Conservation (phyloP, 805 yeast species). For the Jamesozyma jinghongensis region DNA sequence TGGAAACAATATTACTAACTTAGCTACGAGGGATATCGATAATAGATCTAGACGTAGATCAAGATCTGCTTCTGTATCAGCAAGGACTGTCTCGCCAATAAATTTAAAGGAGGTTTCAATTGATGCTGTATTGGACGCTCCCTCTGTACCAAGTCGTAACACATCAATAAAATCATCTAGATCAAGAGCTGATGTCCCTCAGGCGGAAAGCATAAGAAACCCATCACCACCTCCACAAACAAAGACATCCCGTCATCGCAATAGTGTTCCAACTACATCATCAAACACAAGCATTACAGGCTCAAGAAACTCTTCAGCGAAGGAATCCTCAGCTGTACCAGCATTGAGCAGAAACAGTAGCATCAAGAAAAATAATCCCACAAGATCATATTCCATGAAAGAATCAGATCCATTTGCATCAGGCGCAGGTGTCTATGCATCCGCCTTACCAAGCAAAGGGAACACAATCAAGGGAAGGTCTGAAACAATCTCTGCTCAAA, state of each 20-base stretch:
- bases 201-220: neutral
- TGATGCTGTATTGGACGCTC: conserved; percentile 8
- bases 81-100: neutral
- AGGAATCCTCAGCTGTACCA: neutral
- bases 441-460: conserved; percentile 1
- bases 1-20: no score
- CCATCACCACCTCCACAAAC: neutral
- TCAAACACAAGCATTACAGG: no score
- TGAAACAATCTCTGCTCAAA: conserved; percentile 20
- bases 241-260: neutral
- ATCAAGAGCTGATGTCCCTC: neutral
- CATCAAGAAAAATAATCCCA: neutral
- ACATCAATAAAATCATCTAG: conserved; percentile 1
- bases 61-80: conserved; percentile 1
- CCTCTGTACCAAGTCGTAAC: neutral
- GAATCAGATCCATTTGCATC: neutral
- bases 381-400: neutral
- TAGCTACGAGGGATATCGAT: no score
- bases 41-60: conserved; percentile 2
- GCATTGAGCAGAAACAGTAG: neutral
- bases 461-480: conserved; percentile 14
- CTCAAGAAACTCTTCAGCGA: no score
- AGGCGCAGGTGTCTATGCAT: neutral
- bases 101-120: conserved; percentile 3
- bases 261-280: neutral